Conservation (phyloP, 129 eudicot genomes). For the Flaveria trinervia region DNA sequence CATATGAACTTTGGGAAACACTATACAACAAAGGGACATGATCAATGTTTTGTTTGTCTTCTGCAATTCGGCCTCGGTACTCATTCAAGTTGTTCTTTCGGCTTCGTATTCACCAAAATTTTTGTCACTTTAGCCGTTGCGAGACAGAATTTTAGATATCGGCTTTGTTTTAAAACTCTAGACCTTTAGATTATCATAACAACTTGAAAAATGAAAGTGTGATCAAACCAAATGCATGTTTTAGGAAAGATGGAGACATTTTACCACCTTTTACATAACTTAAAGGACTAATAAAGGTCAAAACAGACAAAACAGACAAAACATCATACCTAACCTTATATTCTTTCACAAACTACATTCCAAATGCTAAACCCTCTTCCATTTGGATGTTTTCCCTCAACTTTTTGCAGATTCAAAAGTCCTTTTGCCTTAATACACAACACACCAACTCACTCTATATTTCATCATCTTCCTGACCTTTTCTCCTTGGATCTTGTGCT, state of each 20-base stretch:
- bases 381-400: conserved; percentile 41
- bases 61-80: conserved; percentile 19
- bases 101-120: conserved; percentile 33
- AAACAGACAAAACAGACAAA: conserved; percentile 36
- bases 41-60: neutral
- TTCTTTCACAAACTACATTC: conserved; percentile 43
- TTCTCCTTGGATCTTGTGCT: conserved; percentile 47
- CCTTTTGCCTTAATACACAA: conserved; percentile 41
- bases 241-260: conserved; percentile 17
- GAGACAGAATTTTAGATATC: too few species aligned
- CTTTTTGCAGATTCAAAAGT: conserved; percentile 41
- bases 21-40: conserved; percentile 21
- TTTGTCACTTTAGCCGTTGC: conserved; percentile 32
- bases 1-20: conserved; percentile 37
- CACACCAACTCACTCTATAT: conserved; percentile 35
- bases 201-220: neutral
- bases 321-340: conserved; percentile 45
- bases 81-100: conserved; percentile 27
- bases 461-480: conserved; percentile 28
- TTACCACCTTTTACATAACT: conserved; percentile 21
- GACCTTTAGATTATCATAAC: conserved; percentile 17
- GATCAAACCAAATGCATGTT: neutral
- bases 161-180: neutral
- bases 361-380: conserved; percentile 42
- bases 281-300: conserved; percentile 12